Base-by-base conservation (phyloP, 176 grass and related monocot genomes). In the Rhynchospora pubera region DNA sequence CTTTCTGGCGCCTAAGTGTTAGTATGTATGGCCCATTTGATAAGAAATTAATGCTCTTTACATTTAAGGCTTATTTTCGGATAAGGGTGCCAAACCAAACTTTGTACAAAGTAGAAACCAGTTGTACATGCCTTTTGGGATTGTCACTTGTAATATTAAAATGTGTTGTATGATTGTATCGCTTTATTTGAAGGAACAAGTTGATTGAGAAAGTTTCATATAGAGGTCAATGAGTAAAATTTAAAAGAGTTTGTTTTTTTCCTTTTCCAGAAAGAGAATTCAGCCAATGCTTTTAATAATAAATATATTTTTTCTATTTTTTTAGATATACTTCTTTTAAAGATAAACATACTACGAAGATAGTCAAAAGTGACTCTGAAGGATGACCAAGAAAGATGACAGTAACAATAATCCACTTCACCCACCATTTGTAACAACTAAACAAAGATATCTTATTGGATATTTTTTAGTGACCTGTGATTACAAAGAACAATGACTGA, bases 161-260 rank as follows among this genome's bases (percentile, higher is more conserved):
- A 39, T 39, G 34, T 39, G 21, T 51, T 74, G 11, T n/a, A n/a
- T n/a, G n/a, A n/a, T n/a, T n/a, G n/a, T 74, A 14, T 74, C 51
- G 46, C 19, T 74, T 10, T 21, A 24, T 9, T 74, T 23, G 70
- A 28, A 52, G 46, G 19, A 74, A 74, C 70, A 50, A 51, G 24
- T 74, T 52, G 45, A 74, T 74, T 74, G 70, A 74, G 70, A 15
- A 74, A 74, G 70, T 74, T 50, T 67, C 39, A 26, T 67, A 14
- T 15, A 65, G 32, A 13, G 14, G 24, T 12, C 62, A 24, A 24
- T 65, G 26, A 65, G 9, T 13, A 32, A 66, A 66, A 39, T 16
- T 28, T 7, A 39, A 65, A 16, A 66, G 28, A 14, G 63, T 39
- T 66, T 9, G 32, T 66, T 30, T 22, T 62, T 52, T 9, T 12